Conservation (phyloP, 768 basidiomycete genomes). For the Naganishia vishniacii region DNA sequence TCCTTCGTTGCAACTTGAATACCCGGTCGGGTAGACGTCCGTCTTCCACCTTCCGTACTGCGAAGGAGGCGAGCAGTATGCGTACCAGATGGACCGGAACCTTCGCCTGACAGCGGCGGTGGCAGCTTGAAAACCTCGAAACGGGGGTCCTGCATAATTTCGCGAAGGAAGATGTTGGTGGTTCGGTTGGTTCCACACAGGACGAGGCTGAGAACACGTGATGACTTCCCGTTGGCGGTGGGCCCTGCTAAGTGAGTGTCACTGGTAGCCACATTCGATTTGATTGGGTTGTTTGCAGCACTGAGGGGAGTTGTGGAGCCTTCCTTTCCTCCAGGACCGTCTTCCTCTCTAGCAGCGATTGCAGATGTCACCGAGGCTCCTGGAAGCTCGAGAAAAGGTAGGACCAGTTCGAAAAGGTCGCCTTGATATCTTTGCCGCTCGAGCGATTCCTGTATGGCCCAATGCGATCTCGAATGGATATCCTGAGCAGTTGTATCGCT, state of each 20-base stretch:
- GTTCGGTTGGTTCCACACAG: slow-evolving; percentile 24
- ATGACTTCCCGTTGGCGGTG: neutral
- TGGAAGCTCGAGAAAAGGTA: slow-evolving; percentile 1
- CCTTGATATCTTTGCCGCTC: slow-evolving; percentile 15
- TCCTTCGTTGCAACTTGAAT: neutral
- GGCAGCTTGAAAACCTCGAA: slow-evolving; percentile 22
- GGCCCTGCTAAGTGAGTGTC: too few species aligned
- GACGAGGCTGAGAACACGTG: neutral
- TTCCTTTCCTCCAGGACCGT: neutral
- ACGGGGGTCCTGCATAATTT: slow-evolving; percentile 4
- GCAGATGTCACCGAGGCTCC: neutral
- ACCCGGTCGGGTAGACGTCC: neutral
- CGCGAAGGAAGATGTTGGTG: slow-evolving; percentile 9
- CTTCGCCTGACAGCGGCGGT: neutral
- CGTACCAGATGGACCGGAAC: neutral
- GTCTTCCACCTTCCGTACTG: neutral
- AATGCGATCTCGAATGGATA: slow-evolving; percentile 15
- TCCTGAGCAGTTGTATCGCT: neutral
- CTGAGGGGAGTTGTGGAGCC: too few species aligned
- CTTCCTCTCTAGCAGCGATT: neutral
- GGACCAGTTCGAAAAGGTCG: slow-evolving; percentile 5
- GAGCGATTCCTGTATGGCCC: slow-evolving; percentile 12
- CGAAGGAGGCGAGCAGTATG: neutral
- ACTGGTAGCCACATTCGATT: neutral
- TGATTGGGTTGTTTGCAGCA: too few species aligned